Evolutionary conservation across 2,329 filamentous ascomycete genomes (phyloP).

Genomic region (Paraphoma chrysanthemicola): DNA sequence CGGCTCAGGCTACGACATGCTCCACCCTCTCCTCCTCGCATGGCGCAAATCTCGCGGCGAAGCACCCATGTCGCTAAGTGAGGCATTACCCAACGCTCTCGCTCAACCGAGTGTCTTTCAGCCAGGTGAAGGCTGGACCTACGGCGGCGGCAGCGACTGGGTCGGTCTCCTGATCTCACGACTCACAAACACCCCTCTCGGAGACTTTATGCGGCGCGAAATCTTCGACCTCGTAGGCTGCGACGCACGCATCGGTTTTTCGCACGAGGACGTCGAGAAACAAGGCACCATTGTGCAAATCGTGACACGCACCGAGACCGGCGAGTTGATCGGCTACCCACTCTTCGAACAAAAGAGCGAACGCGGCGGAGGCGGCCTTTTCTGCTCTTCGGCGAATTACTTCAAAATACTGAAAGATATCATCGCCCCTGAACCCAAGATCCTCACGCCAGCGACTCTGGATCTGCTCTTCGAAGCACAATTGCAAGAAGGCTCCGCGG

Average conservation of each 20-base stretch:
- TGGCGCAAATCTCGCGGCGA: slow-evolving; percentile 49
- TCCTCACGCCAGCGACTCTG: background rate
- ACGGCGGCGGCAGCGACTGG: slow-evolving; percentile 58
- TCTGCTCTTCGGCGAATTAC: slow-evolving; percentile 2
- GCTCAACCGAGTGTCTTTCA: slow-evolving; percentile 32
- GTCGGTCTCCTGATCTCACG: slow-evolving; percentile 52
- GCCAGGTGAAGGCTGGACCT: slow-evolving; percentile 58
- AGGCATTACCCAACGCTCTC: slow-evolving; percentile 36
- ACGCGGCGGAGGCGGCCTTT: slow-evolving; percentile 16
- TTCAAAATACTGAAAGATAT: slow-evolving; percentile 10
- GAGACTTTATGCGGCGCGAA: slow-evolving; percentile 32
- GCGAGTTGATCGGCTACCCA: background rate
- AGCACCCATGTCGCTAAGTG: slow-evolving; percentile 1
- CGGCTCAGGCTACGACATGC: slow-evolving; percentile 53
- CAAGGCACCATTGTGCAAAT: background rate
- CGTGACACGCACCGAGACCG: background rate
- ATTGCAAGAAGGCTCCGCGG: background rate
- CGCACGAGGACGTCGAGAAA: background rate
- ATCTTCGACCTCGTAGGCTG: slow-evolving; percentile 6
- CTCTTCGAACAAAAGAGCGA: slow-evolving; percentile 4
- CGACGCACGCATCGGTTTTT: slow-evolving; percentile 8
- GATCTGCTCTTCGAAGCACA: background rate
- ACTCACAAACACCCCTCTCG: slow-evolving; percentile 37
- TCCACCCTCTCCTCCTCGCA: slow-evolving; percentile 48
- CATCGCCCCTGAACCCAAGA: background rate